These are phyloP conservation scores for Blastobotrys illinoisensis DNA, from an alignment of 1,139 yeast genomes.

Conservation along the genomic window DNA sequence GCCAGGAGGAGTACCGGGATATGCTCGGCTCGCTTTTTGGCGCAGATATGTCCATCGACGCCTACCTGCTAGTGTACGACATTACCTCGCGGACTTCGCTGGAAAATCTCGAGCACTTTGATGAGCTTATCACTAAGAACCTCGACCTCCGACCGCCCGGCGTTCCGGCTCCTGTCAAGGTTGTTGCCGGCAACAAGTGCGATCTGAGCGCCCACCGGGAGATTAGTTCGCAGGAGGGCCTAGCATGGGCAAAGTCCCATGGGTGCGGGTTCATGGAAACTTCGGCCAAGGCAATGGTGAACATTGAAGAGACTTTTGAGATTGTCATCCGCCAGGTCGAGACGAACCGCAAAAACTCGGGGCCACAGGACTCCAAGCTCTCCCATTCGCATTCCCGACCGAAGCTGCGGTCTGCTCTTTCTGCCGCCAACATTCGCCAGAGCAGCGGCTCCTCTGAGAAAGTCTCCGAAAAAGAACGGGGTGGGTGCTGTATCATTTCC, in stretches of 20 bases:
- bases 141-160: constrained; percentile 40
- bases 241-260: constrained; percentile 64
- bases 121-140: constrained; percentile 79
- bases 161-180: constrained; percentile 28
- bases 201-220: constrained; percentile 74
- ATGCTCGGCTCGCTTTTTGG: constrained; percentile 50
- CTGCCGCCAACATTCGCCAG: constrained; percentile 9
- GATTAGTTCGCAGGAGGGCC: constrained; percentile 77
- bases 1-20: constrained; percentile 37
- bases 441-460: neutral
- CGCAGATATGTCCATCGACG: constrained; percentile 84
- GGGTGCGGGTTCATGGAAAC: constrained; percentile 83
- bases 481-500: constrained; percentile 5
- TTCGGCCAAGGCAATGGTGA: constrained; percentile 81
- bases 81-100: constrained; percentile 77
- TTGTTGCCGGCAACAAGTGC: constrained; percentile 38
- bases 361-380: neutral
- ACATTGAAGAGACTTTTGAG: constrained; percentile 82
- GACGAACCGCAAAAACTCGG: constrained; percentile 14
- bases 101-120: constrained; percentile 74
- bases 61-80: constrained; percentile 79
- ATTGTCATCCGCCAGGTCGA: constrained; percentile 57
- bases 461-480: constrained; percentile 1
- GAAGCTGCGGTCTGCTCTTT: constrained; percentile 11
- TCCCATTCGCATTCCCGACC: constrained; percentile 11